Evolutionary conservation across 2,329 filamentous ascomycete genomes (phyloP).

Genomic region (Colletotrichum euphorbiae): DNA sequence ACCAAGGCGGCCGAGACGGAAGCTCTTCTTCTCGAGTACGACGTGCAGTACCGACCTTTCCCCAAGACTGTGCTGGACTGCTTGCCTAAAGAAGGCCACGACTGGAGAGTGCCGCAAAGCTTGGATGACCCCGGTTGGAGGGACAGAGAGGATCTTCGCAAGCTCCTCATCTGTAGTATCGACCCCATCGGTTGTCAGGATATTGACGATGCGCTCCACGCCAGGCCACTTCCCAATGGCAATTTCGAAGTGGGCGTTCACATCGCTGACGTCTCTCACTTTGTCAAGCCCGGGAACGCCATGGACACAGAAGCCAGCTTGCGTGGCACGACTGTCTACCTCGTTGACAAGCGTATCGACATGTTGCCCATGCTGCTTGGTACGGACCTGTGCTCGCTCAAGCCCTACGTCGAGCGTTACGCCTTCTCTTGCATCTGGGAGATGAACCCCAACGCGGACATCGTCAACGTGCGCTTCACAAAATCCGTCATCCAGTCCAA

Average conservation of each 20-base stretch:
- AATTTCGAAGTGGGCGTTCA: slow-evolving; percentile 97
- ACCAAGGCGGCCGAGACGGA: slow-evolving; percentile 98
- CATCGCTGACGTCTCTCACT: slow-evolving; percentile 99
- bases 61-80: slow-evolving; percentile 96
- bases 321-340: slow-evolving; percentile 94
- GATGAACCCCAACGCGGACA: slow-evolving; percentile 84
- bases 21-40: slow-evolving; percentile 91
- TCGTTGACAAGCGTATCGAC: slow-evolving; percentile 99
- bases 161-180: slow-evolving; percentile 94
- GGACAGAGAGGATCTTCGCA: slow-evolving; percentile 84
- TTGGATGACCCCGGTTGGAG: slow-evolving; percentile 87
- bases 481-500: slow-evolving; percentile 98
- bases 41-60: slow-evolving; percentile 97
- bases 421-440: slow-evolving; percentile 93
- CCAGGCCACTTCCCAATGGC: slow-evolving; percentile 84
- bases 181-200: slow-evolving; percentile 96
- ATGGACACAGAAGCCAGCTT: slow-evolving; percentile 97
- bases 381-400: slow-evolving; percentile 95
- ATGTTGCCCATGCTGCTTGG: slow-evolving; percentile 98
- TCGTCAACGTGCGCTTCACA: slow-evolving; percentile 87
- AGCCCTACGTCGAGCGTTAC: slow-evolving; percentile 96
- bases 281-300: slow-evolving; percentile 95
- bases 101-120: slow-evolving; percentile 90
- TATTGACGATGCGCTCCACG: slow-evolving; percentile 97
- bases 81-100: slow-evolving; percentile 88